Base-by-base conservation (phyloP, 2,329 filamentous ascomycete species). In the Trichoderma breve region DNA sequence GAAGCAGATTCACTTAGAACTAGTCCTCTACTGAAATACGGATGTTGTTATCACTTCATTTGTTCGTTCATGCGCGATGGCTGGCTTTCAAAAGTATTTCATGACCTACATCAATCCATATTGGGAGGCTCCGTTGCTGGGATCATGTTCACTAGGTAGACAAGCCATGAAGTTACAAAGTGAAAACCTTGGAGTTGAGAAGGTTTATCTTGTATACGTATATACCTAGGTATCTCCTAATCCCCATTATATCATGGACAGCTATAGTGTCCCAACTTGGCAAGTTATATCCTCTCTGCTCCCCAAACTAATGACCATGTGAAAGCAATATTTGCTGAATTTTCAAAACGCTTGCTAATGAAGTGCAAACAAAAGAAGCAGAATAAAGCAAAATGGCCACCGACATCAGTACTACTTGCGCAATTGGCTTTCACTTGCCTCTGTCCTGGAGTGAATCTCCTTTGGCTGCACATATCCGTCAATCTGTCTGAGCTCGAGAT, bases 401-500 rank as follows among this genome's bases (percentile, higher is more conserved):
- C 24, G 28, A 24, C n/a, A 39, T 63, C 34, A 71, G 43, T 34
- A 71, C 68, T 71, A 71, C 58, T 64, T 43, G 47, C 58, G 68
- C 8, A 55, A 47, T 47, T 57, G 70, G 58, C 79, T 76, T 26
- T 74, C 77, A 26, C 32, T n/a, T 15, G 51, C 14, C 24, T 71
- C 66, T 36, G 36, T 28, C 11, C n/a, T 39, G 8, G n/a, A 15
- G 18, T 47, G 68, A 6, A 18, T 39, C 12, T 64, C 47, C 9
- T 47, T 55, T 8, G 71, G 64, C 24, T 70, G 55, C 14, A 43
- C 1, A 14, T 72, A 73, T 7, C 55, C 68, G 12, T 78, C 76
- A 3, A 80, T 78, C 26, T 76, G 76, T 2, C 76, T 75, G 15
- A 83, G 74, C 74, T 83, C 82, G 1, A 81, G 43, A 18, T 80